Base-by-base conservation (phyloP, 2,329 filamentous ascomycete genomes). In the Thyridium curvatum region DNA sequence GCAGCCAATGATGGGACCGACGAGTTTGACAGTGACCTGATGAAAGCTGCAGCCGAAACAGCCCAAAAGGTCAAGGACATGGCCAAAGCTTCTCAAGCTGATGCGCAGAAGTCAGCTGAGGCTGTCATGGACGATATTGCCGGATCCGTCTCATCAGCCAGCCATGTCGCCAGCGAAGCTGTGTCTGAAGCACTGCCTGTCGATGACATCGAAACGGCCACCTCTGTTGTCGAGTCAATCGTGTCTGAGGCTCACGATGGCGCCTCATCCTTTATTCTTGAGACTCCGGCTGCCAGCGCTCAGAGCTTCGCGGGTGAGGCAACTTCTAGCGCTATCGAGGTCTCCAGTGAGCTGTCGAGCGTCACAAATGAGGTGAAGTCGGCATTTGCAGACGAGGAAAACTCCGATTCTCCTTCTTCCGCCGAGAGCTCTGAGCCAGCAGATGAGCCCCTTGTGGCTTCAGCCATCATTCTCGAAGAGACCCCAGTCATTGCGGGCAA, bases 11-110 rank as follows among this genome's bases (percentile, higher is more conserved):
- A 97, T 56, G 66, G 74, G 3, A 82, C 78, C 12, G 81, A 93
- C 37, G 81, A 94, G 56, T 97, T 94, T 52, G 81, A 84, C 35
- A 79, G 76, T 34, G 81, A 82, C 37, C 66, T 66, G 13, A 74
- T 84, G 52, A 75, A 79, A 37, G 64, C 72, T 9, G 74, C 76
- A 15, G 77, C 70, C 7, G 70, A 73, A 32, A 65, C 52, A 8
- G 52, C 39, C 10, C 44, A 52, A 33, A 44, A 42, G 3, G 48
- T 47, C 7, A 48, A 46, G 41, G 36, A 39, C 18, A 47, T 47
- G 5, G 48, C 48, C 8, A 48, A 54, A 15, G 45, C 41, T 7
- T 40, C 53, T 8, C 55, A 62, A 8, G 59, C 64, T 18, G 56
- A 68, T 17, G 68, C 66, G 28, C 44, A 52, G 40, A 39, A 55